Evolutionary conservation across 1,139 yeast species (phyloP), one percentile per base, ranked within the genome.

Genomic region (Trichomonascaceae sp.): DNA sequence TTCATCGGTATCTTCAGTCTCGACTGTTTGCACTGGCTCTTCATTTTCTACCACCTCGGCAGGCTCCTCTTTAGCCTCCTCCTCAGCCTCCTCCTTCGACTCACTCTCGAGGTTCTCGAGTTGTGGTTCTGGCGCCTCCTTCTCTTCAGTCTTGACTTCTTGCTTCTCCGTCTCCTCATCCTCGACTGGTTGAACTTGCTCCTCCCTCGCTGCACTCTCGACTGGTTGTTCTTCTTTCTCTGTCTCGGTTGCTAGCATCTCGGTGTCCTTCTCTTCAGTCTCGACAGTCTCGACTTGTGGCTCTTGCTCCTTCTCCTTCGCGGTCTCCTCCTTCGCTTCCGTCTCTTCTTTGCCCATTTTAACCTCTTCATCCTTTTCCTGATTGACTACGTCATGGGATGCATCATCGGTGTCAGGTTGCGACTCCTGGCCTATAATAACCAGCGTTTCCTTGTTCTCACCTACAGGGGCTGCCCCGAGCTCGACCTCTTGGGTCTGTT

Each of bases 171-270:
- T n/a, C 23, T 20, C 6, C 23, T 6, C 23, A 8, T 20, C 23
- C 23, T 6, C 11, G 11, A 6, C 6, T 11, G 11, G 23, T 11
- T 20, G 23, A 8, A 20, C 11, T 11, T 20, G 6, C 23, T 20
- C 11, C 23, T 20, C 11, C 23, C 23, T 20, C 23, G 23, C 11
- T 20, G 9, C 6, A 6, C 23, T 20, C 23, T 20, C 32, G 6
- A 28, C 39, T 17, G 39, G 40, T 16, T 38, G 34, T 11, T 32
- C 34, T 29, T 39, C 38, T 17, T 35, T 30, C 37, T 42, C 43
- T 14, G 31, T 31, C 29, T 46, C 48, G 5, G 32, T 44, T 20
- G 38, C 35, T 23, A 38, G 39, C 18, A 34, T 42, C n/a, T 26
- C 28, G 28, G 13, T n/a, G 8, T 26, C 13, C n/a, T 26, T 13